phyloP scores from a whole-genome alignment of 208 protist genomes.

The Trypanosoma cruzi region DNA sequence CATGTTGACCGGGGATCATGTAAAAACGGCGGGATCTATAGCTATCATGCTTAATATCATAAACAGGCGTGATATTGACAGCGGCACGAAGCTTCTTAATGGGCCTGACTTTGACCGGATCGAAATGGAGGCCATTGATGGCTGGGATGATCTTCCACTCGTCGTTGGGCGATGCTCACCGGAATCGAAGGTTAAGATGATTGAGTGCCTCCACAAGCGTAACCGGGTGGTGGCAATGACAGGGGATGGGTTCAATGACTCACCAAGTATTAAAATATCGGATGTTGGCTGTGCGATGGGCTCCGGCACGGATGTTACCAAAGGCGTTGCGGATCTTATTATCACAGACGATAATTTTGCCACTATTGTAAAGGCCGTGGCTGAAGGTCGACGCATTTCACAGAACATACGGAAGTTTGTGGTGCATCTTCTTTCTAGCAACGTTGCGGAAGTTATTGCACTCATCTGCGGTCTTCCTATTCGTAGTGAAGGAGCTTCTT shows the following conservation, averaged over 20 bases:
- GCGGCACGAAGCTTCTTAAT: conserved; percentile 67
- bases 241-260: conserved; percentile 97
- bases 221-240: conserved; percentile 87
- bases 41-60: conserved; percentile 90
- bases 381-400: conserved; percentile 84
- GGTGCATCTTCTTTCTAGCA: conserved; percentile 86
- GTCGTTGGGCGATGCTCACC: conserved; percentile 91
- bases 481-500: conserved; percentile 51
- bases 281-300: conserved; percentile 98
- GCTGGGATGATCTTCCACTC: conserved; percentile 75
- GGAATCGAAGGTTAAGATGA: conserved; percentile 92
- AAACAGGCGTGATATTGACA: conserved; percentile 47
- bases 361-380: conserved; percentile 96
- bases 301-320: conserved; percentile 96
- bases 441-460: conserved; percentile 90
- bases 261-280: conserved; percentile 94
- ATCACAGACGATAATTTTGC: conserved; percentile 99
- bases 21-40: conserved; percentile 84
- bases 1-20: conserved; percentile 94
- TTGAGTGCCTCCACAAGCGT: conserved; percentile 84
- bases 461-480: conserved; percentile 87
- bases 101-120: conserved; percentile 86
- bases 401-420: conserved; percentile 93
- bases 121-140: conserved; percentile 66
- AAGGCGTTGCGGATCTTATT: conserved; percentile 92